These are phyloP conservation scores for Penicillium nordicum DNA, from an alignment of 2,329 filamentous ascomycete genomes.

Conservation along the genomic window DNA sequence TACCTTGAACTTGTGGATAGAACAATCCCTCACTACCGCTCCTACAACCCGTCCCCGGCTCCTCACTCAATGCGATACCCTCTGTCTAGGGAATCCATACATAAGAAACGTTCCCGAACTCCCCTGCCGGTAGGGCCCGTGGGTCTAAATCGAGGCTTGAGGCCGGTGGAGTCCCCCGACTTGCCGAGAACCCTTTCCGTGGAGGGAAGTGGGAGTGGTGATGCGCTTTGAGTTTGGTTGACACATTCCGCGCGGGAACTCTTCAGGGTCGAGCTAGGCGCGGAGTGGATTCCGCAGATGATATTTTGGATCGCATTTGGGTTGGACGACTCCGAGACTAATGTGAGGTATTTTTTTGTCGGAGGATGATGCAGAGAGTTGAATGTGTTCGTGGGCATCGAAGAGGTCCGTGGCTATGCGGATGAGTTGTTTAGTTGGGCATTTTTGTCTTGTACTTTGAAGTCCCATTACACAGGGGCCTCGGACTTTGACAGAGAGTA, in stretches of 20 bases:
- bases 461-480: slow-evolving; percentile 1
- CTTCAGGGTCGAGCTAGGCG: not conserved
- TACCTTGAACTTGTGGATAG: not conserved
- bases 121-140: slow-evolving; percentile 7
- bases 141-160: not conserved
- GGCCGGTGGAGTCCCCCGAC: not conserved
- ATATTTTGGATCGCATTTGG: not conserved
- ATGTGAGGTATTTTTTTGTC: not conserved
- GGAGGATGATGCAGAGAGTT: not conserved
- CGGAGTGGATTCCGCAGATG: not conserved
- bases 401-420: slow-evolving; percentile 5
- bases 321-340: not conserved
- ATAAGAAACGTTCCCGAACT: slow-evolving; percentile 9
- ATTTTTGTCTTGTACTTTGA: slow-evolving; percentile 1
- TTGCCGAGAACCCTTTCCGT: slow-evolving; percentile 16
- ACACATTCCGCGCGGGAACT: not conserved
- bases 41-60: not conserved
- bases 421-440: not conserved
- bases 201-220: not conserved
- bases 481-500: not conserved
- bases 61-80: not conserved
- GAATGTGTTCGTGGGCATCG: not conserved
- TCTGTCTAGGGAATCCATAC: not conserved
- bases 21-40: not conserved
- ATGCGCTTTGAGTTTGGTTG: not conserved